A percentile compares a stretch with the other conserved stretches of the same genome.
phyloP scores from a whole-genome alignment of 2,329 filamentous ascomycete genomes.

The Diplodia mutila region DNA sequence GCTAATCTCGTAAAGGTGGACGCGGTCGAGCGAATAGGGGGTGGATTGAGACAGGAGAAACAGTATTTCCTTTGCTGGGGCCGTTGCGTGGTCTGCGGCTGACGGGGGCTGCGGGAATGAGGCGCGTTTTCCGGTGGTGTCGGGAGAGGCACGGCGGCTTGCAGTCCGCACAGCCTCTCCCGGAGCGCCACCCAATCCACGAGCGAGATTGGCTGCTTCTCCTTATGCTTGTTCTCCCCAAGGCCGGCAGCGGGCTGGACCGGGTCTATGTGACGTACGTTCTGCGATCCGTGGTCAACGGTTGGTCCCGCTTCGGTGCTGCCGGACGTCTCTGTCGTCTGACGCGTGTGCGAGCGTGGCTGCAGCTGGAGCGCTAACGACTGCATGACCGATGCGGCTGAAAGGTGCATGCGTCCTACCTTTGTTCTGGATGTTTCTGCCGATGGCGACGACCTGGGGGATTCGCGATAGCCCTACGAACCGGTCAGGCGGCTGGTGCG shows the following conservation, averaged over 20 bases:
- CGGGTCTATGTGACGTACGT: background rate
- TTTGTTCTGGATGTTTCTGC: background rate
- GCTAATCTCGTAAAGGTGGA: constrained; percentile 23
- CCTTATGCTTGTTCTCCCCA: too few relatives aligned
- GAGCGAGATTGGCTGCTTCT: constrained; percentile 19
- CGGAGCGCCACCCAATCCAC: constrained; percentile 8
- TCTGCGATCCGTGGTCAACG: constrained; percentile 6
- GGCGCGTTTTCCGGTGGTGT: constrained; percentile 8
- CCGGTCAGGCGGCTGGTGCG: constrained; percentile 8
- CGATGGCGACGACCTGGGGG: constrained; percentile 11
- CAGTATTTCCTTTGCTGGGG: constrained; percentile 16
- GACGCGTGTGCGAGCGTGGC: background rate
- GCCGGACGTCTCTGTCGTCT: background rate
- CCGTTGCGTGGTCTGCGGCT: background rate
- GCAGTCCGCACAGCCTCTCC: constrained; percentile 13
- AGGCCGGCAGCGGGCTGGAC: too few relatives aligned
- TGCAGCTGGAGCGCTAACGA: background rate
- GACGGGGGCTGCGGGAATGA: background rate
- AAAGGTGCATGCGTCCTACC: background rate
- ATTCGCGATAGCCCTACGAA: constrained; percentile 1
- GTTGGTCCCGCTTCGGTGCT: background rate
- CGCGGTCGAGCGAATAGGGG: constrained; percentile 11
- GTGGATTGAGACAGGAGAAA: constrained; percentile 18
- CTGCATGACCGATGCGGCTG: background rate
- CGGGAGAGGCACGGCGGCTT: constrained; percentile 15